Conservation (phyloP, 768 basidiomycete species). For the Boletus speciosus region DNA sequence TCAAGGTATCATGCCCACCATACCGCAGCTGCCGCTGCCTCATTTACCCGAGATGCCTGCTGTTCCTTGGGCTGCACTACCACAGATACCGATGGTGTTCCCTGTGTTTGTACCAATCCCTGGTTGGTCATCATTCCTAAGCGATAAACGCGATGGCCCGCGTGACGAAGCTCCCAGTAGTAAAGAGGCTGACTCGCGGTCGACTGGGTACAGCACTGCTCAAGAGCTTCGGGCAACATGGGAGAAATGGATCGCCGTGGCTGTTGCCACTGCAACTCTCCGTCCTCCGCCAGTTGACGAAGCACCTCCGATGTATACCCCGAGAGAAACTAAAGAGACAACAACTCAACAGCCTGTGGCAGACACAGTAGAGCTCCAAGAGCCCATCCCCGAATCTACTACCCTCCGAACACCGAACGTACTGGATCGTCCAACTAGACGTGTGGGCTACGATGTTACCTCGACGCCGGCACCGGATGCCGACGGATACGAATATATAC, state of each 20-base stretch:
- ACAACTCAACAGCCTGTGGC: neutral
- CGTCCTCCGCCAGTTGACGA: conserved; percentile 43
- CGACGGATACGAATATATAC: conserved; percentile 63
- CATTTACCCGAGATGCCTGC: conserved; percentile 65
- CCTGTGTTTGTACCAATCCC: conserved; percentile 72
- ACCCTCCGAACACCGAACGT: conserved; percentile 21
- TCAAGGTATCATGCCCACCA: conserved; percentile 52
- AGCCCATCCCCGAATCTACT: conserved; percentile 10
- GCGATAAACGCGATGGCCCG: conserved; percentile 41
- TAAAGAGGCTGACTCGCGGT: conserved; percentile 33
- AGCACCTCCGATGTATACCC: conserved; percentile 74
- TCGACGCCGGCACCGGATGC: conserved; percentile 64
- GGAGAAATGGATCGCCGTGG: conserved; percentile 72
- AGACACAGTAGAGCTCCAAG: conserved; percentile 3
- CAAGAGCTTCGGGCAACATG: conserved; percentile 68
- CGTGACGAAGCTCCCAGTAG: conserved; percentile 27
- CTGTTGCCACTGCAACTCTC: conserved; percentile 45
- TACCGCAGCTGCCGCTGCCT: conserved; percentile 48
- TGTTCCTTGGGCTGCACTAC: conserved; percentile 58
- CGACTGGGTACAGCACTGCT: conserved; percentile 43
- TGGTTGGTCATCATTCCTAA: conserved; percentile 61
- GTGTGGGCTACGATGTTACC: conserved; percentile 44
- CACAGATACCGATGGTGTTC: conserved; percentile 74
- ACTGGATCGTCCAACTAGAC: conserved; percentile 36
- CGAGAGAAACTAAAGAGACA: conserved; percentile 40